phyloP scores from a whole-genome alignment of 768 basidiomycete genomes.

The Mrakia frigida region DNA sequence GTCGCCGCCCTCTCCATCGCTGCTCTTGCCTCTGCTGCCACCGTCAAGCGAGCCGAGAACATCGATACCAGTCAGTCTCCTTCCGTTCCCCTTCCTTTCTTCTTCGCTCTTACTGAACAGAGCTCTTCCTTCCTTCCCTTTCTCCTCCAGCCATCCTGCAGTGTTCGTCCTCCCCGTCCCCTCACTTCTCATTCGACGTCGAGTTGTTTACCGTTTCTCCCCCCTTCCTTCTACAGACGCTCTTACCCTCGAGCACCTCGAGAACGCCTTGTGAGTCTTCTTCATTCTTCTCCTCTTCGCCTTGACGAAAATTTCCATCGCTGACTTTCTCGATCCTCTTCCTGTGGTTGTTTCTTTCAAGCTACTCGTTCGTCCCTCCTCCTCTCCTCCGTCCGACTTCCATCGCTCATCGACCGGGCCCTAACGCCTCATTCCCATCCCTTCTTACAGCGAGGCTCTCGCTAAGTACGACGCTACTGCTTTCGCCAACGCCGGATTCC shows the following conservation, averaged over 20 bases:
- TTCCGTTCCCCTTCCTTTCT: not conserved
- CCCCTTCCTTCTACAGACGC: not conserved
- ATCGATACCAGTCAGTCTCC: slow-evolving; percentile 16
- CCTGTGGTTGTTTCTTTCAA: not conserved
- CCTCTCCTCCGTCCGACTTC: not conserved
- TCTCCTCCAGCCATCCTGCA: slow-evolving; percentile 10
- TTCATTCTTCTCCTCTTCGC: not conserved
- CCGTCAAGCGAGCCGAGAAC: slow-evolving; percentile 13
- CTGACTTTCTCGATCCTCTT: not conserved
- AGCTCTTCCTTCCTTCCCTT: not conserved
- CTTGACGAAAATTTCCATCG: not conserved
- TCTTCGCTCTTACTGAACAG: not conserved
- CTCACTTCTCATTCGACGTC: not conserved
- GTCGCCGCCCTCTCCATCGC: slow-evolving; percentile 8
- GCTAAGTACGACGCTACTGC: slow-evolving; percentile 51
- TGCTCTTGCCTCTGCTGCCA: slow-evolving; percentile 3
- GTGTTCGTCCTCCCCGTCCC: slow-evolving; percentile 6
- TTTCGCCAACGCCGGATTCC: slow-evolving; percentile 48
- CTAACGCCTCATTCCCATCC: not conserved
- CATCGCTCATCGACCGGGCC: not conserved
- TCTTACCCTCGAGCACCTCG: slow-evolving; percentile 25
- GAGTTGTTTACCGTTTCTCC: not conserved
- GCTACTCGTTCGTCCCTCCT: not conserved
- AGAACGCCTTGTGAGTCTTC: slow-evolving; percentile 16
- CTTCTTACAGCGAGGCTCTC: slow-evolving; percentile 43